Evolutionary conservation across 768 basidiomycete species (phyloP), one percentile per base, ranked within the genome.

Genomic region (Boletus rex-veris): DNA sequence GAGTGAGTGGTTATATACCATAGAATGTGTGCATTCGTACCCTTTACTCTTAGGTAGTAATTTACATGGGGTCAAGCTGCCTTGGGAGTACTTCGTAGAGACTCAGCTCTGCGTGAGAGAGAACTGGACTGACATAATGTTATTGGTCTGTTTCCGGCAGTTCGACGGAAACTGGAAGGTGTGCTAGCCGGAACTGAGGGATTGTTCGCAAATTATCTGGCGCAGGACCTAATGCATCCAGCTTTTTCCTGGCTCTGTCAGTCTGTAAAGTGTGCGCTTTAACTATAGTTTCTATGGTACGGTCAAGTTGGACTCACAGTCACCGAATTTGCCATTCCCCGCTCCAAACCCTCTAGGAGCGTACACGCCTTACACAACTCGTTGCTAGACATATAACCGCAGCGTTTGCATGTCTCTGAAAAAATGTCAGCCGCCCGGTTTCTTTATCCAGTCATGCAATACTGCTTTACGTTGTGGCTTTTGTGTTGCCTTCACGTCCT

Each of bases 341-440:
- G 80, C 69, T 97, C 93, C 15, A 98, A 76, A 8, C 94, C 92
- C 71, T 98, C 92, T 0, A 98, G 75, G 5, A 98, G 74, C 0
- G 87, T 90, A 58, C 95, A 97, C 1, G 94, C 95, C 68, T 95
- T 95, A 67, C 93, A 95, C n/a, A 99, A 73, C n/a, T 88, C 85
- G 60, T 98, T 97, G 57, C 92, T 95, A 4, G 94, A 90, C 78
- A 98, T 95, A 68, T 95, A 95, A 3, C 94, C 94, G 61, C 97
- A 99, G 44, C 92, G 79, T 62, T 84, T 78, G 67, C 97, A 99
- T 15, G 84, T 92, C 74, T 92, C 94, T 98, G 66, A 8, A 38
- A 21, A 42, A 55, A 15, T 33, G 19, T 46, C 4, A 55, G 38
- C 5, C 36, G 3, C 4, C 31, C 53, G 30, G 53, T n/a, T n/a